These are phyloP conservation scores for Linnemannia exigua DNA, from an alignment of 192 early-diverging fungal species.

Conservation along the genomic window DNA sequence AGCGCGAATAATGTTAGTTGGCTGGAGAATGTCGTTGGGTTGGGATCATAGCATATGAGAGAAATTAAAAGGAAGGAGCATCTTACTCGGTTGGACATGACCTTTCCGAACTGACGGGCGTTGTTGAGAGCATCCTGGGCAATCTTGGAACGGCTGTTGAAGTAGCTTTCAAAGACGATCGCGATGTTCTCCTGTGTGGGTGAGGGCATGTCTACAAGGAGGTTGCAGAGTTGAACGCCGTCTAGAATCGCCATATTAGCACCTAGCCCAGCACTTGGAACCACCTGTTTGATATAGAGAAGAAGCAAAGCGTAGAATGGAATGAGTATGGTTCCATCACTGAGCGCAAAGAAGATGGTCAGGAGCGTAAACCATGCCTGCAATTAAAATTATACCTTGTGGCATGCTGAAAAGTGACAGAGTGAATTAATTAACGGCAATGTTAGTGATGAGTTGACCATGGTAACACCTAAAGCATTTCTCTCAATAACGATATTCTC, in stretches of 20 bases:
- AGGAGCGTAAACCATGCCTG: no score
- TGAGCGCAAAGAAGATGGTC: not conserved
- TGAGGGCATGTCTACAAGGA: conserved; percentile 16
- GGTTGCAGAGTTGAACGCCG: conserved; percentile 33
- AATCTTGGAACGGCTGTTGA: conserved; percentile 19
- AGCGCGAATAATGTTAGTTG: not conserved
- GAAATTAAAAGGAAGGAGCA: not conserved
- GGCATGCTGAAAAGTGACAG: conserved; percentile 7
- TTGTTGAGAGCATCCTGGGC: conserved; percentile 19
- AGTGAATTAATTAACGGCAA: not conserved
- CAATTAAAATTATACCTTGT: conserved; percentile 11
- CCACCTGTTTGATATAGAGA: conserved; percentile 8
- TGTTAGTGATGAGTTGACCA: not conserved
- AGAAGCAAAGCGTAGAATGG: no score
- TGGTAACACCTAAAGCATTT: not conserved
- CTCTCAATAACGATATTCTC: not conserved
- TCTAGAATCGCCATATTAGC: conserved; percentile 31
- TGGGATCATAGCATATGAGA: not conserved
- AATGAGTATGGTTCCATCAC: no score
- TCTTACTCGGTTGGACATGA: conserved; percentile 27
- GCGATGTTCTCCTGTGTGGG: conserved; percentile 7
- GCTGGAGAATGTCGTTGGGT: not conserved
- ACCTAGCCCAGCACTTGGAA: conserved; percentile 32
- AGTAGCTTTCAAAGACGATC: conserved; percentile 20
- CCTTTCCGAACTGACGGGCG: conserved; percentile 27